Percentiles rank a stretch among this genome's conserved stretches.
These are phyloP conservation scores for Thraustochytrium striatum DNA, from an alignment of 352 stramenopile genomes.

Conservation along the genomic window DNA sequence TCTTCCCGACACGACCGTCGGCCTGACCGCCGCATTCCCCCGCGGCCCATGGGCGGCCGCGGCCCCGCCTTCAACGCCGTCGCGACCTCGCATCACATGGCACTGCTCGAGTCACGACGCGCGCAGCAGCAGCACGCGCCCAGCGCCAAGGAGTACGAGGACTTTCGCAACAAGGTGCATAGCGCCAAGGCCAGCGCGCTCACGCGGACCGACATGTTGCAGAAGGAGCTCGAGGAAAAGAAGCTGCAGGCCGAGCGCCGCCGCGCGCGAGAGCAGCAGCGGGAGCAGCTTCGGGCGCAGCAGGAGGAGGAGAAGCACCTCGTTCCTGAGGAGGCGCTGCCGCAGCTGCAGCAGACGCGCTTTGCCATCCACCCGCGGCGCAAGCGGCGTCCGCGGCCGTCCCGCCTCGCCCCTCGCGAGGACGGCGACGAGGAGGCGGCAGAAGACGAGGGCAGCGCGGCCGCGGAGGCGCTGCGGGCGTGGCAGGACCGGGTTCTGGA, in stretches of 20 bases:
- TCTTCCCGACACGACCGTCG: background rate
- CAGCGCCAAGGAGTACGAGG: conserved; percentile 14
- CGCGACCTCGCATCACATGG: background rate
- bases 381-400: conserved; percentile 1
- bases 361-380: background rate
- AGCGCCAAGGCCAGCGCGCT: conserved; percentile 8
- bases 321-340: background rate
- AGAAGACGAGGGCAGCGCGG: background rate
- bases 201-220: background rate
- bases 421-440: background rate
- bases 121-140: background rate
- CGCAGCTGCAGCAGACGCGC: background rate
- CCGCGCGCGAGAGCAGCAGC: background rate
- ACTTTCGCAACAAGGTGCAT: conserved; percentile 1
- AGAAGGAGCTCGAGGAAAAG: background rate
- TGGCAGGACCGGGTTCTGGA: background rate
- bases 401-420: background rate
- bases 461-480: background rate
- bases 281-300: background rate
- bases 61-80: no score
- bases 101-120: background rate
- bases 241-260: background rate
- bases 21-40: background rate
- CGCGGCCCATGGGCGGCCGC: background rate
- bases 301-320: background rate